These are phyloP conservation scores for Paraphoma sp. DNA, from an alignment of 2,329 filamentous ascomycete species.

Conservation along the genomic window DNA sequence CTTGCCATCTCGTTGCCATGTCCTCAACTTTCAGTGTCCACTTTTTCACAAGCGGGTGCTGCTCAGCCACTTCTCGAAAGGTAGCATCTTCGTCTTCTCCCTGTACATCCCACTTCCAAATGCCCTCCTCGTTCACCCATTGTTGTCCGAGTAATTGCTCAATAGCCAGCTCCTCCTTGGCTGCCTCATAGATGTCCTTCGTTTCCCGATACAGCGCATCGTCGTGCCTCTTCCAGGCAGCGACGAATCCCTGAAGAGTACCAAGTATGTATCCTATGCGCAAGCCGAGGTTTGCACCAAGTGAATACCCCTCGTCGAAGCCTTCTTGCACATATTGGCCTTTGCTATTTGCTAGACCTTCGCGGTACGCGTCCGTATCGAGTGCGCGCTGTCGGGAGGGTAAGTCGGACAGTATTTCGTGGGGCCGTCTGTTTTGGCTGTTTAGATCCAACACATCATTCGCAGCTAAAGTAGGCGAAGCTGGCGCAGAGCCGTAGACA, in stretches of 20 bases:
- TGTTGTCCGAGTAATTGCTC: conserved; percentile 67
- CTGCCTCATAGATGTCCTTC: conserved; percentile 48
- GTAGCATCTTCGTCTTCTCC: conserved; percentile 44
- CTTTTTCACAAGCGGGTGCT: conserved; percentile 70
- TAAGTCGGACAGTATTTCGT: conserved; percentile 70
- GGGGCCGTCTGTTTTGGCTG: conserved; percentile 2
- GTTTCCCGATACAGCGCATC: conserved; percentile 35
- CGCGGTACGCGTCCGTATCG: conserved; percentile 86
- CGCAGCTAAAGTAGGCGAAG: conserved; percentile 40
- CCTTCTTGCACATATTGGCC: conserved; percentile 78
- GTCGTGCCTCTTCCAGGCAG: conserved; percentile 51
- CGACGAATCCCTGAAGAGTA: conserved; percentile 73
- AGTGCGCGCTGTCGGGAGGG: conserved; percentile 77
- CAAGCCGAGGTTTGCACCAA: conserved; percentile 82
- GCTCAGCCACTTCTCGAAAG: conserved; percentile 60
- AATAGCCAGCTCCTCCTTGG: conserved; percentile 66
- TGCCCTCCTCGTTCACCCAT: conserved; percentile 74
- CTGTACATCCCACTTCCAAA: conserved; percentile 70
- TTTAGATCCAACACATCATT: neutral
- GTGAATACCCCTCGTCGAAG: conserved; percentile 87
- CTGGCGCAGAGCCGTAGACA: conserved; percentile 55
- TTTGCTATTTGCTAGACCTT: conserved; percentile 82
- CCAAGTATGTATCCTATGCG: conserved; percentile 78
- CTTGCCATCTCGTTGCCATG: conserved; percentile 51
- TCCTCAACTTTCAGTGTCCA: conserved; percentile 61